phyloP scores from a whole-genome alignment of 371 early-diverging fungal species.

The Lichtheimia ornata region DNA sequence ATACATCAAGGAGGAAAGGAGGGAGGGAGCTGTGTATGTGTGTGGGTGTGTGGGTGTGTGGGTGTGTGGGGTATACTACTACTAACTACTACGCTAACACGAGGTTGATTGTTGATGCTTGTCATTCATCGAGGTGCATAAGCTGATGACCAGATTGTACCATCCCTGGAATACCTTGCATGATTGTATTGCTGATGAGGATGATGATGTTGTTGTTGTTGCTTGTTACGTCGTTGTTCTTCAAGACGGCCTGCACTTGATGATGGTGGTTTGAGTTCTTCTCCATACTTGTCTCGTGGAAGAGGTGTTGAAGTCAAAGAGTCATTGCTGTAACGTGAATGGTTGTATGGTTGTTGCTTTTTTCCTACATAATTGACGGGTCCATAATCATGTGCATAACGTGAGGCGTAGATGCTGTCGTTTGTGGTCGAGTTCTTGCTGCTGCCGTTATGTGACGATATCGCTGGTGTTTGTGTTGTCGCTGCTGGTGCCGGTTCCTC shows the following conservation, averaged over 20 bases:
- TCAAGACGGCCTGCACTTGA: constrained; percentile 7
- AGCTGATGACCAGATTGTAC: not conserved
- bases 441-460: not conserved
- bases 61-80: too few species aligned
- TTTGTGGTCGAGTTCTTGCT: not conserved
- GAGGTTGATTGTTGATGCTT: too few species aligned
- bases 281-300: constrained; percentile 2
- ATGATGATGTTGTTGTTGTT: not conserved
- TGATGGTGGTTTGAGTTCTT: constrained; percentile 4
- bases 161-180: not conserved
- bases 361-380: not conserved
- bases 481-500: not conserved
- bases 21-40: too few species aligned
- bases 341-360: not conserved
- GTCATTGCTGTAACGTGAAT: too few species aligned
- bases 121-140: not conserved
- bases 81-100: too few species aligned
- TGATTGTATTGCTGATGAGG: not conserved
- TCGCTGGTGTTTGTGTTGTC: not conserved
- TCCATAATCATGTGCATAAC: too few species aligned
- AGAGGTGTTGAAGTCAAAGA: not conserved
- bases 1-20: too few species aligned
- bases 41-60: too few species aligned
- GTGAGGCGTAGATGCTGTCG: not conserved
- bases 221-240: not conserved